Conservation (phyloP, 257 asterid genomes). For the Agastache rugosa region DNA sequence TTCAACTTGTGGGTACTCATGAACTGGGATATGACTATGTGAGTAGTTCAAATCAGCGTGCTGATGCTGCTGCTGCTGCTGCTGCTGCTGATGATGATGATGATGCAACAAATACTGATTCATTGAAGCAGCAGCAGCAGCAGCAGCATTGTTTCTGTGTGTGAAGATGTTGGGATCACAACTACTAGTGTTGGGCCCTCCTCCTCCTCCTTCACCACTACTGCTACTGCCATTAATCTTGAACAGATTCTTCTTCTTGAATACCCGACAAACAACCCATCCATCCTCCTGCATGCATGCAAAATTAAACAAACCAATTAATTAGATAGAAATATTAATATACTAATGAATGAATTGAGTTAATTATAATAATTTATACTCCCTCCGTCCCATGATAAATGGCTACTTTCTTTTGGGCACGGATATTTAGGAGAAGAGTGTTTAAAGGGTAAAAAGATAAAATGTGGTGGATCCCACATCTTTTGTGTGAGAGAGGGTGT, state of each 20-base stretch:
- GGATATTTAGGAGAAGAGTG: too few species aligned
- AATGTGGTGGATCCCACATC: too few species aligned
- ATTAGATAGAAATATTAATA: too few species aligned
- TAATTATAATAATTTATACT: too few species aligned
- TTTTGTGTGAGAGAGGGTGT: too few species aligned
- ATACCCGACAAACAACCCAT: constrained; percentile 92
- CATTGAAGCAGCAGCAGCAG: background rate
- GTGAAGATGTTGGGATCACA: constrained; percentile 32
- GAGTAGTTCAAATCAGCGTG: constrained; percentile 44
- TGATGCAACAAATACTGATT: constrained; percentile 40
- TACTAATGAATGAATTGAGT: too few species aligned
- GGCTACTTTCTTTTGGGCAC: too few species aligned
- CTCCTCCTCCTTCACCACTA: constrained; percentile 38
- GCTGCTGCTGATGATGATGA: too few species aligned
- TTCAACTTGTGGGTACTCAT: constrained; percentile 49
- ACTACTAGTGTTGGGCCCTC: background rate
- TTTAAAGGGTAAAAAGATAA: too few species aligned
- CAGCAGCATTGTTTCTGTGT: constrained; percentile 27
- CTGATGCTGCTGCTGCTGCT: background rate
- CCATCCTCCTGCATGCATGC: constrained; percentile 69
- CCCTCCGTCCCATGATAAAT: too few species aligned
- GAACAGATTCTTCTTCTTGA: constrained; percentile 88
- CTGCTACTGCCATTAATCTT: constrained; percentile 47
- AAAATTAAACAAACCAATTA: background rate
- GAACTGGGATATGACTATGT: constrained; percentile 28